Percentiles rank a stretch among this genome's conserved stretches.
Evolutionary conservation across 2,329 filamentous ascomycete species (phyloP).

Genomic region (Monilinia fructigena): DNA sequence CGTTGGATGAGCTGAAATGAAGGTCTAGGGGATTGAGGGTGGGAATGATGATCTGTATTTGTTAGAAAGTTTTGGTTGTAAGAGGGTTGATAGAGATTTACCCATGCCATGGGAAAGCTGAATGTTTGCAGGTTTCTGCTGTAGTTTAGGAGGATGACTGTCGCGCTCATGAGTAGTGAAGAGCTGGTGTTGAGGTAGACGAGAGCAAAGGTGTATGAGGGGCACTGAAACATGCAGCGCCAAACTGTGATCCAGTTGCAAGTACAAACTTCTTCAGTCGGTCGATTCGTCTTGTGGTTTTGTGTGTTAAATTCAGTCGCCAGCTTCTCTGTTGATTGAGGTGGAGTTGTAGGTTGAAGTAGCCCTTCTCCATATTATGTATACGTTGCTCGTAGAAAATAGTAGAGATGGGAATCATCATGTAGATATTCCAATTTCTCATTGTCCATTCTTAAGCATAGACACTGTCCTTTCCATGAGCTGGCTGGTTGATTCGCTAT

Average conservation of each 20-base stretch:
- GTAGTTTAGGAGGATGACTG: constrained; percentile 2
- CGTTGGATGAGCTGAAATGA: neutral
- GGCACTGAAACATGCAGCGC: neutral
- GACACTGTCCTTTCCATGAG: neutral
- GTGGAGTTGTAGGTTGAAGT: neutral
- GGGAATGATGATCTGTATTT: neutral
- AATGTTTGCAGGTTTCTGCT: neutral
- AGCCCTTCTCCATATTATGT: neutral
- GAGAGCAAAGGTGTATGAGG: neutral
- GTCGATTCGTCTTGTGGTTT: neutral
- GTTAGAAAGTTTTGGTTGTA: neutral
- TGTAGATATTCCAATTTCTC: too few species aligned
- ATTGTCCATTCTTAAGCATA: neutral
- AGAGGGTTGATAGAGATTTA: neutral
- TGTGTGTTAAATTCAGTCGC: too few species aligned
- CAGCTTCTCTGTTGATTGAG: neutral
- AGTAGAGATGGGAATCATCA: neutral
- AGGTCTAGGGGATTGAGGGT: neutral
- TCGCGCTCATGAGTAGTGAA: constrained; percentile 6
- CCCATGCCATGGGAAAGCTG: neutral
- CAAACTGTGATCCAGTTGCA: neutral
- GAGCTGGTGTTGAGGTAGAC: neutral
- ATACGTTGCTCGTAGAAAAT: neutral
- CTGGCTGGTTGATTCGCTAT: neutral
- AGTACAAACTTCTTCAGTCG: neutral